Evolutionary conservation across 805 yeast species (phyloP).

Genomic region (Danielia oregonensis): DNA sequence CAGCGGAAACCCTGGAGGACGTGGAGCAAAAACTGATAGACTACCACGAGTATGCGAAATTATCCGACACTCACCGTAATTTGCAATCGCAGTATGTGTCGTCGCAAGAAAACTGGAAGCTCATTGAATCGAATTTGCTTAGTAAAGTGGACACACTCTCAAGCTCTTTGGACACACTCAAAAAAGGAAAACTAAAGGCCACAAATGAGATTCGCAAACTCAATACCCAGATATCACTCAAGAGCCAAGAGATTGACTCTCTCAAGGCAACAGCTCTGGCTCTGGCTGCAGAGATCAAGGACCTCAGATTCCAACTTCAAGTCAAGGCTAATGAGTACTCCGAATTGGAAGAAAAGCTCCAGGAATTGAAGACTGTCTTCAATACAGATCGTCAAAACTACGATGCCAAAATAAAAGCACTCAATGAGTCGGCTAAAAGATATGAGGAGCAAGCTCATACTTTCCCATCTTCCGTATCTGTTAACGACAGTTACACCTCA

Average conservation of each 20-base stretch:
- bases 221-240: constrained; percentile 10
- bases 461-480: constrained; percentile 7
- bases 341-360: constrained; percentile 28
- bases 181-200: constrained; percentile 22
- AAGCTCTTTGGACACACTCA: constrained; percentile 24
- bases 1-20: constrained; percentile 11
- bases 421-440: constrained; percentile 16
- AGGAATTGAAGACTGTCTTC: constrained; percentile 29
- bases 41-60: constrained; percentile 40
- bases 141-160: constrained; percentile 39
- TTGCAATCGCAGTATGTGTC: constrained; percentile 69
- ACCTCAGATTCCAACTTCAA: constrained; percentile 16
- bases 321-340: constrained; percentile 19
- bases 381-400: constrained; percentile 27
- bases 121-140: constrained; percentile 66
- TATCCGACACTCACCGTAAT: constrained; percentile 47
- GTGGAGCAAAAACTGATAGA: constrained; percentile 21
- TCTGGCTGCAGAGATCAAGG: constrained; percentile 22
- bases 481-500: constrained; percentile 5
- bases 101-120: constrained; percentile 79
- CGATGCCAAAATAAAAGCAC: constrained; percentile 21
- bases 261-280: constrained; percentile 12
- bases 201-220: constrained; percentile 33
- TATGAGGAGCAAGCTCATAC: constrained; percentile 5
- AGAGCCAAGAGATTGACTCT: constrained; percentile 20